A percentile compares a stretch with the other conserved stretches of the same genome.
These are phyloP conservation scores for Pseudopediastrum boryanum DNA, from an alignment of 139 green algal species.

Conservation along the genomic window DNA sequence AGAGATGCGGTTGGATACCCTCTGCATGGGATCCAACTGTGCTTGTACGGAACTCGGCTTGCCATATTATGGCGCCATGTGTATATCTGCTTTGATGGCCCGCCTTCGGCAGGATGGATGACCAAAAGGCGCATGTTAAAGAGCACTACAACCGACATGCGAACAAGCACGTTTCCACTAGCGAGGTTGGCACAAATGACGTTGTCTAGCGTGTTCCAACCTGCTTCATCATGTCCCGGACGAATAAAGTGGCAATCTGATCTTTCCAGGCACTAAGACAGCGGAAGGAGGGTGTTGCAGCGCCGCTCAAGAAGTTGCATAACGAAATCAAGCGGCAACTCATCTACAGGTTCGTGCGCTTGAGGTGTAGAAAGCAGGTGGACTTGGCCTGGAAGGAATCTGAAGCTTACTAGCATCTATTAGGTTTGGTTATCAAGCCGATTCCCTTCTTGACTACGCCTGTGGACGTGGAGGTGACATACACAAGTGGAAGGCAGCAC, in stretches of 20 bases:
- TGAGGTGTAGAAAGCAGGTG: not conserved
- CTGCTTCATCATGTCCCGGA: too few species aligned
- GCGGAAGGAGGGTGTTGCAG: slow-evolving; percentile 61
- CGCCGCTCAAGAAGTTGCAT: slow-evolving; percentile 88
- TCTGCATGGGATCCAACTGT: too few species aligned
- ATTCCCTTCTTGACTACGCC: slow-evolving; percentile 83
- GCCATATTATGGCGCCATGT: too few species aligned
- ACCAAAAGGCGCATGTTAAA: slow-evolving; percentile 9
- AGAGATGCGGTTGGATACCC: too few species aligned
- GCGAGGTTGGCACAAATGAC: slow-evolving; percentile 22
- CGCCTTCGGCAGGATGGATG: not conserved
- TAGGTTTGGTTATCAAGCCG: slow-evolving; percentile 75
- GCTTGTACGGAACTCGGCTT: too few species aligned
- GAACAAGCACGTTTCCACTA: slow-evolving; percentile 21
- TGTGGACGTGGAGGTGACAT: slow-evolving; percentile 92
- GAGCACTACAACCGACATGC: slow-evolving; percentile 56
- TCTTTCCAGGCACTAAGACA: slow-evolving; percentile 58
- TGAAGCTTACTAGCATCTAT: not conserved
- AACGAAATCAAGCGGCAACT: slow-evolving; percentile 90
- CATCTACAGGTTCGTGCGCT: slow-evolving; percentile 56
- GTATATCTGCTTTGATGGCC: not conserved
- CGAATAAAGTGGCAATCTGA: not conserved
- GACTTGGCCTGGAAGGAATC: not conserved
- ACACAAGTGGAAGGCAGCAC: slow-evolving; percentile 82
- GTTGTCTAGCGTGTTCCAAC: not conserved